Evolutionary conservation across 345 rosid species (phyloP).

Genomic region (Populus nigra): DNA sequence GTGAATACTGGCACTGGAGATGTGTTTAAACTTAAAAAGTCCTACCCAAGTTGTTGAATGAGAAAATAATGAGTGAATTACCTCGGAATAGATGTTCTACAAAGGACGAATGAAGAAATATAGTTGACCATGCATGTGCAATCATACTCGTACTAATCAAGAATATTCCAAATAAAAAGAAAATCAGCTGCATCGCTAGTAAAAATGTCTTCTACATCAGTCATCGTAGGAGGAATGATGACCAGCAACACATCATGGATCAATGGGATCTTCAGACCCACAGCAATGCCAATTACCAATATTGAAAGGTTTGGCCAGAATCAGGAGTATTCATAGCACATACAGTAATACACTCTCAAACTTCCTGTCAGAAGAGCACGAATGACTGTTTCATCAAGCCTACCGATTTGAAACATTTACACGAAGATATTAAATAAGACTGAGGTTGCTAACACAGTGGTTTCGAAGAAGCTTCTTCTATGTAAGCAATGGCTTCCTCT

Average conservation of each 20-base stretch:
- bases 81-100: not conserved
- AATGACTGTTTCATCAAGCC: not conserved
- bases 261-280: conserved; percentile 86
- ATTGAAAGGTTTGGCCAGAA: conserved; percentile 65
- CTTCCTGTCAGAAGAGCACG: conserved; percentile 47
- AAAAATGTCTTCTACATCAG: conserved; percentile 23
- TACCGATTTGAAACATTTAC: not conserved
- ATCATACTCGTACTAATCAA: not conserved
- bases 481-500: conserved; percentile 62
- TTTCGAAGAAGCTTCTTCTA: conserved; percentile 50
- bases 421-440: not conserved
- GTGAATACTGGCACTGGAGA: not conserved
- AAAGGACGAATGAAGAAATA: not conserved
- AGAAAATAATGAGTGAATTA: not conserved
- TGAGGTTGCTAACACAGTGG: conserved; percentile 37
- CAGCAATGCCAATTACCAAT: conserved; percentile 76
- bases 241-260: conserved; percentile 83
- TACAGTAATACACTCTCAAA: conserved; percentile 77
- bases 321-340: conserved; percentile 84
- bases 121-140: not conserved
- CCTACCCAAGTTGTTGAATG: not conserved
- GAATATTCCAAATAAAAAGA: not conserved
- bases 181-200: not conserved
- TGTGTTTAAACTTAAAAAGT: not conserved
- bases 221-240: conserved; percentile 83